Conservation (phyloP, 371 early-diverging fungal genomes). For the Rhizoclosmatium hyalinum region DNA sequence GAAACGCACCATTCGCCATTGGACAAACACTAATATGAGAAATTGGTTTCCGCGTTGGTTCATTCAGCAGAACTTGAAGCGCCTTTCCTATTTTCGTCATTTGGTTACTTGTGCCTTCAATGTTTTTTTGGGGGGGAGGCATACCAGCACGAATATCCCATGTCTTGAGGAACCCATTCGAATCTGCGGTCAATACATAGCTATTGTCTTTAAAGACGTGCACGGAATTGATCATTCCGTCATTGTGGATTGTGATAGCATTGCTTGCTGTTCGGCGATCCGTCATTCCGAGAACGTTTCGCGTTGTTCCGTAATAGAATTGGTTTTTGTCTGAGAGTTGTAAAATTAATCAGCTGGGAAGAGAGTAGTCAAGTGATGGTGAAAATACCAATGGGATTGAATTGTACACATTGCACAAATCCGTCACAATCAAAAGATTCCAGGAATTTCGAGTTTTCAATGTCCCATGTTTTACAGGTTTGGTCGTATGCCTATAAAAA, state of each 20-base stretch:
- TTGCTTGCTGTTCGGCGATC: conserved; percentile 67
- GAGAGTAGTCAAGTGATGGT: not conserved
- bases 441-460: conserved; percentile 70
- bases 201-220: conserved; percentile 75
- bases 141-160: conserved; percentile 85
- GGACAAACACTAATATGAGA: conserved; percentile 74
- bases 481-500: conserved; percentile 76
- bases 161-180: conserved; percentile 75
- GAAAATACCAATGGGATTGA: conserved; percentile 69
- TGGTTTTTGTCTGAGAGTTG: conserved; percentile 68
- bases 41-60: conserved; percentile 75
- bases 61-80: conserved; percentile 68
- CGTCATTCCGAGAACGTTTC: conserved; percentile 74
- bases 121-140: not conserved
- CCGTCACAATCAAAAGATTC: conserved; percentile 78
- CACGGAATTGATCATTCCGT: conserved; percentile 83
- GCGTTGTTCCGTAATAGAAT: conserved; percentile 80
- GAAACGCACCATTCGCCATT: conserved; percentile 29
- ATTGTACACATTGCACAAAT: conserved; percentile 85
- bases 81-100: conserved; percentile 52
- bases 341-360: not conserved
- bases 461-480: conserved; percentile 85
- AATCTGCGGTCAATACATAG: conserved; percentile 81
- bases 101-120: not conserved
- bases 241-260: conserved; percentile 64